A percentile compares a stretch with the other conserved stretches of the same genome.
These are phyloP conservation scores for Ophidiomyces ophidiicola DNA, from an alignment of 2,329 filamentous ascomycete genomes.

Conservation along the genomic window DNA sequence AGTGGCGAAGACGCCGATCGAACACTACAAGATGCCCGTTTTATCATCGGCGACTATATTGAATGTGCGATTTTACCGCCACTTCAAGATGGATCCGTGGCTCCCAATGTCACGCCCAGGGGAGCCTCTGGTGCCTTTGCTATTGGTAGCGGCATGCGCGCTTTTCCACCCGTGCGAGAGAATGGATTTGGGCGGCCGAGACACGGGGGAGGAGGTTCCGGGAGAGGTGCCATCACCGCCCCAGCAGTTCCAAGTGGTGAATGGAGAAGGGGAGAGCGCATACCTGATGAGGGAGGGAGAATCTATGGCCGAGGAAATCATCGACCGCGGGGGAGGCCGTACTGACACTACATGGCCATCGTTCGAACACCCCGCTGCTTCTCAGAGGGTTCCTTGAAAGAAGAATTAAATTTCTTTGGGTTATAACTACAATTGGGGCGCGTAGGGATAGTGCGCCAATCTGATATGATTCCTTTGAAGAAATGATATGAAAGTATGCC, in stretches of 20 bases:
- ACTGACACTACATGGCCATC: slow-evolving; percentile 17
- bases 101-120: slow-evolving; percentile 45
- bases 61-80: slow-evolving; percentile 71
- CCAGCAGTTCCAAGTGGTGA: slow-evolving; percentile 36
- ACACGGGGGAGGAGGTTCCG: slow-evolving; percentile 30
- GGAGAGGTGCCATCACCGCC: slow-evolving; percentile 32
- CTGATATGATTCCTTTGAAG: no score
- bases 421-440: no score
- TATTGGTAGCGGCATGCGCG: slow-evolving; percentile 32
- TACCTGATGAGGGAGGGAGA: slow-evolving; percentile 30
- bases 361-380: no score
- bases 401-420: no score
- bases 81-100: slow-evolving; percentile 59
- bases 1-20: slow-evolving; percentile 53
- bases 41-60: slow-evolving; percentile 82
- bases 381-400: no score
- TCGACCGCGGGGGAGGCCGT: slow-evolving; percentile 31
- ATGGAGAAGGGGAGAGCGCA: slow-evolving; percentile 38
- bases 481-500: no score
- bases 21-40: slow-evolving; percentile 63
- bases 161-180: slow-evolving; percentile 30
- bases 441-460: no score
- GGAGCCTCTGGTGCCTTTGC: slow-evolving; percentile 35
- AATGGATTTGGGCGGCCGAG: slow-evolving; percentile 35
- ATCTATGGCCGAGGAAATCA: slow-evolving; percentile 30